phyloP scores from a whole-genome alignment of 371 early-diverging fungal species.

The Blakeslea trispora region DNA sequence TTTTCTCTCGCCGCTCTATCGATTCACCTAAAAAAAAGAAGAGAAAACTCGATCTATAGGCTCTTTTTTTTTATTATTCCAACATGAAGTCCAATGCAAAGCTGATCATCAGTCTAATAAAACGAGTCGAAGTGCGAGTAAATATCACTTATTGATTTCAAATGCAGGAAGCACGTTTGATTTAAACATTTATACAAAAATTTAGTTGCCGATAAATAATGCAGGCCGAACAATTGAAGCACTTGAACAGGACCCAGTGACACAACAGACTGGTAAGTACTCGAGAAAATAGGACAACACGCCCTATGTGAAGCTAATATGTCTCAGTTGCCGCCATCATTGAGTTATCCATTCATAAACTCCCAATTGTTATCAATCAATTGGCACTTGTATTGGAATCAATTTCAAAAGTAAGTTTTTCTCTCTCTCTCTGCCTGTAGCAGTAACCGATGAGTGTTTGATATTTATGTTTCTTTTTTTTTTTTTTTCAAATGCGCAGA shows the following conservation, averaged over 20 bases:
- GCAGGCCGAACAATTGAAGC: constrained; percentile 53
- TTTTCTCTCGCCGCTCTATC: too few species aligned
- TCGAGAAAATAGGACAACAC: neutral
- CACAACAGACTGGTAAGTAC: constrained; percentile 58
- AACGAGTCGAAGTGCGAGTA: constrained; percentile 56
- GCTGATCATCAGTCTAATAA: constrained; percentile 52
- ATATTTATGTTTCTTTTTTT: neutral
- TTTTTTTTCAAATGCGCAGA: constrained; percentile 6
- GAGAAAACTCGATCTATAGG: neutral
- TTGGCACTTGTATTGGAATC: constrained; percentile 59
- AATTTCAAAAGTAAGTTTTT: constrained; percentile 55
- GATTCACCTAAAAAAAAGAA: neutral
- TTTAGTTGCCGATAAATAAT: constrained; percentile 59
- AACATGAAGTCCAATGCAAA: constrained; percentile 49
- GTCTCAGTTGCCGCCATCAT: constrained; percentile 54
- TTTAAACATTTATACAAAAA: constrained; percentile 14
- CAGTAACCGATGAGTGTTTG: too few species aligned
- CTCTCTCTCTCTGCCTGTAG: too few species aligned
- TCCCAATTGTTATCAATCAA: constrained; percentile 52
- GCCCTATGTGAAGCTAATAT: neutral
- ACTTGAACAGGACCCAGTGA: constrained; percentile 65
- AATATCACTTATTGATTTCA: neutral
- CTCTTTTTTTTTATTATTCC: neutral
- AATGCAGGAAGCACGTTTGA: neutral
- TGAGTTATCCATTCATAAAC: constrained; percentile 57